phyloP scores from a whole-genome alignment of 2,329 filamentous ascomycete species.

The Pseudocercospora cruenta region DNA sequence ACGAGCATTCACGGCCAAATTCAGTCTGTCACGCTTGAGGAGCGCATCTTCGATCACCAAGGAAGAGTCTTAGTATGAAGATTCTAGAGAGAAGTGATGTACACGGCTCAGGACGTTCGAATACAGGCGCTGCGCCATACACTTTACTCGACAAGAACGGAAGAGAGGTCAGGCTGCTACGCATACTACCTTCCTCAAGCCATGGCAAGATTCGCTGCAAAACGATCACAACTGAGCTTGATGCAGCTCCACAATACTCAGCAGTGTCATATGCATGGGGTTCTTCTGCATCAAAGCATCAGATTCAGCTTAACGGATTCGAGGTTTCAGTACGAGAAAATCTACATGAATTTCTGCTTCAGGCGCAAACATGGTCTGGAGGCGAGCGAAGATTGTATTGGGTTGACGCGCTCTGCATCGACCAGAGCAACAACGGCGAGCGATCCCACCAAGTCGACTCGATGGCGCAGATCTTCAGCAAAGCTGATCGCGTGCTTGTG shows the following conservation, averaged over 20 bases:
- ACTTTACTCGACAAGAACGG: neutral
- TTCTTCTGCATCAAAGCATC: neutral
- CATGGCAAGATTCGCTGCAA: neutral
- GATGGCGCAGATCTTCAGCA: slow-evolving; percentile 21
- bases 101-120: too few relatives aligned
- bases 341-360: slow-evolving; percentile 16
- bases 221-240: neutral
- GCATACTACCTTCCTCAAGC: neutral
- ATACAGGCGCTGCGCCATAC: neutral
- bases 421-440: slow-evolving; percentile 21
- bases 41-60: too few relatives aligned
- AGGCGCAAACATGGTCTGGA: neutral
- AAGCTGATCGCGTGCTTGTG: slow-evolving; percentile 10
- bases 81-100: too few relatives aligned
- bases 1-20: too few relatives aligned
- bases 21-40: too few relatives aligned
- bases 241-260: neutral
- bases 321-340: slow-evolving; percentile 15
- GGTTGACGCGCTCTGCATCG: slow-evolving; percentile 26
- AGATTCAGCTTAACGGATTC: slow-evolving; percentile 14
- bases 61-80: too few relatives aligned
- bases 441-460: slow-evolving; percentile 16
- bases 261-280: slow-evolving; percentile 27
- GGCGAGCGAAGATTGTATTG: slow-evolving; percentile 2
- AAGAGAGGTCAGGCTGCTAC: neutral